phyloP scores from a whole-genome alignment of 225 moss, liverwort and hornwort species.

The Physcomitrium patens region DNA sequence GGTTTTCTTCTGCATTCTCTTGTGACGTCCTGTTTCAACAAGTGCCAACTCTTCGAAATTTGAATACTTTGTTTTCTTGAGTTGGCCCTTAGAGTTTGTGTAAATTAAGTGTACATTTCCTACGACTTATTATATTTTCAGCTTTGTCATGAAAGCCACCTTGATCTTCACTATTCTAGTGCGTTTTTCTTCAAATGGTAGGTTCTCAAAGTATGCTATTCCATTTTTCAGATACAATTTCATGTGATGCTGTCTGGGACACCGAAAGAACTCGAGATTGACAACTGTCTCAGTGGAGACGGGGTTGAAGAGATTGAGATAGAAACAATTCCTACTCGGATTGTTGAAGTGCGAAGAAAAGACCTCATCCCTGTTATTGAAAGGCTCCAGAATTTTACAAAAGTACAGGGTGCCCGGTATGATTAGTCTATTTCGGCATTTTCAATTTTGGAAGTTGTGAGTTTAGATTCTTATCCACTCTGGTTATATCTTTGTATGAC shows the following conservation, averaged over 20 bases:
- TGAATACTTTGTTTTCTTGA: background rate
- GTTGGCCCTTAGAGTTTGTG: background rate
- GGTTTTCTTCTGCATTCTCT: background rate
- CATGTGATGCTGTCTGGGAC: constrained; percentile 59
- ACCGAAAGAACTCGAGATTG: constrained; percentile 51
- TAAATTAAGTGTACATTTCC: background rate
- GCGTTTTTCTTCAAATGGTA: constrained; percentile 2
- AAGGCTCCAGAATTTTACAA: too few relatives aligned
- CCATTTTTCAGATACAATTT: constrained; percentile 61
- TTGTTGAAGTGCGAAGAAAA: too few relatives aligned
- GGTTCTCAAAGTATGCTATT: background rate
- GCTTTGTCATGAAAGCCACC: background rate
- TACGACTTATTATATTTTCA: background rate
- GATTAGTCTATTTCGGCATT: background rate
- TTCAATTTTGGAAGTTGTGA: background rate
- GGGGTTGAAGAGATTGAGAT: too few relatives aligned
- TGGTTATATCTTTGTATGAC: background rate
- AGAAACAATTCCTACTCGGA: too few relatives aligned
- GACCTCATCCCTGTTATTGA: too few relatives aligned
- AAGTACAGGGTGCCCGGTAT: too few relatives aligned
- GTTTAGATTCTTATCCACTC: background rate
- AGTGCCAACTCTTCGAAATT: background rate
- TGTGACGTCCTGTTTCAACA: background rate
- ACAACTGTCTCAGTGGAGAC: constrained; percentile 23
- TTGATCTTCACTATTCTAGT: background rate